phyloP scores from a whole-genome alignment of 257 asterid genomes.

The Catharanthus roseus region DNA sequence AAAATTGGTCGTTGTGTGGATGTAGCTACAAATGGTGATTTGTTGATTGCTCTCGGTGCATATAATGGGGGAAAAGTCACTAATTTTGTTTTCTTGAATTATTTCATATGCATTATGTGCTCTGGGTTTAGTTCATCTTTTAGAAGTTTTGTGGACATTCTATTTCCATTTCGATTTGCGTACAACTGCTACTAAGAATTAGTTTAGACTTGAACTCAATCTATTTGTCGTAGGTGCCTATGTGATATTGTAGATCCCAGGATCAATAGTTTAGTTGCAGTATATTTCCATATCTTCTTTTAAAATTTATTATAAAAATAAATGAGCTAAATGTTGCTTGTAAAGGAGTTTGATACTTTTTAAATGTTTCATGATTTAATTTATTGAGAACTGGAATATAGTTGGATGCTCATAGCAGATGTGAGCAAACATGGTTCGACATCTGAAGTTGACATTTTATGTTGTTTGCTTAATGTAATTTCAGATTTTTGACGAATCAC shows the following conservation, averaged over 20 bases:
- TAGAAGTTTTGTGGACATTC: background rate
- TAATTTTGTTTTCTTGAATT: background rate
- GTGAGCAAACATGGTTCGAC: background rate
- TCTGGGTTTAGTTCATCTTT: background rate
- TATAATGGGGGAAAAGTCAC: background rate
- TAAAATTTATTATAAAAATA: too few relatives aligned
- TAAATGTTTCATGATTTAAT: background rate
- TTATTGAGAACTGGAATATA: background rate
- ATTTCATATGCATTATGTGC: background rate
- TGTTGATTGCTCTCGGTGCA: background rate
- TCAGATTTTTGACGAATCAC: background rate
- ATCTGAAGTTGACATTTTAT: conserved; percentile 2
- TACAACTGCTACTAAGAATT: background rate
- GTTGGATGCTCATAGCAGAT: background rate
- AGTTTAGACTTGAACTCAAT: background rate
- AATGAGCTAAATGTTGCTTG: background rate
- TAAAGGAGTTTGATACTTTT: background rate
- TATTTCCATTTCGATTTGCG: background rate
- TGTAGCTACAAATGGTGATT: background rate
- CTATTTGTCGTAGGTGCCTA: background rate
- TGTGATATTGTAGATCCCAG: background rate
- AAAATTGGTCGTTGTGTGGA: background rate
- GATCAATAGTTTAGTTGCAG: background rate
- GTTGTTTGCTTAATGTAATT: background rate
- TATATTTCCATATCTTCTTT: too few relatives aligned